phyloP scores from a whole-genome alignment of 257 asterid species.

The Orobanche coerulescens region DNA sequence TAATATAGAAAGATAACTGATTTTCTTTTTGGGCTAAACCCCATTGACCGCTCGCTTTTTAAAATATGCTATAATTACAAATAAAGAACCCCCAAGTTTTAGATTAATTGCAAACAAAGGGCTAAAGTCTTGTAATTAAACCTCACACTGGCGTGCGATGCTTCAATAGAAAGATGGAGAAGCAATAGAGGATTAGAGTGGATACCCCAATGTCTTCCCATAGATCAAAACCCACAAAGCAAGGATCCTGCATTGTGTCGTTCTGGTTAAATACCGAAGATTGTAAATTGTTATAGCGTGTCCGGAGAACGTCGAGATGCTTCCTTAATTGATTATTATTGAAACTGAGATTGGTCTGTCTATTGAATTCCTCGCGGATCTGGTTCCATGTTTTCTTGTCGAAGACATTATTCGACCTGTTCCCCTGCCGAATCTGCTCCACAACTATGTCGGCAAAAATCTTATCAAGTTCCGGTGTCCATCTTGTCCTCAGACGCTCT shows the following conservation, averaged over 20 bases:
- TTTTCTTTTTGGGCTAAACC: too few species aligned
- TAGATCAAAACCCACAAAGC: conserved; percentile 70
- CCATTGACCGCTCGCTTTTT: too few species aligned
- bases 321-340: conserved; percentile 88
- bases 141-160: neutral
- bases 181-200: conserved; percentile 7
- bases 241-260: conserved; percentile 54
- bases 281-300: conserved; percentile 65
- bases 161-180: conserved; percentile 5
- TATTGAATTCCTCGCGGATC: conserved; percentile 68
- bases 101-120: too few species aligned
- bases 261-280: conserved; percentile 45
- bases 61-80: too few species aligned
- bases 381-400: conserved; percentile 96
- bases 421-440: conserved; percentile 68
- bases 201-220: conserved; percentile 91
- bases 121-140: neutral
- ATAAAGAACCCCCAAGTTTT: too few species aligned
- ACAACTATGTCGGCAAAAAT: conserved; percentile 81
- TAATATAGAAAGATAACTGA: too few species aligned
- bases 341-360: conserved; percentile 63
- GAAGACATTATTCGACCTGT: conserved; percentile 71
- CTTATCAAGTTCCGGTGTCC: conserved; percentile 84
- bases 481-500: conserved; percentile 84
- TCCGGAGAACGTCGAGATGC: conserved; percentile 85